Evolutionary conservation across 2,329 filamentous ascomycete species (phyloP), one percentile per base, ranked within the genome.

Genomic region (Aureobasidium sp.): DNA sequence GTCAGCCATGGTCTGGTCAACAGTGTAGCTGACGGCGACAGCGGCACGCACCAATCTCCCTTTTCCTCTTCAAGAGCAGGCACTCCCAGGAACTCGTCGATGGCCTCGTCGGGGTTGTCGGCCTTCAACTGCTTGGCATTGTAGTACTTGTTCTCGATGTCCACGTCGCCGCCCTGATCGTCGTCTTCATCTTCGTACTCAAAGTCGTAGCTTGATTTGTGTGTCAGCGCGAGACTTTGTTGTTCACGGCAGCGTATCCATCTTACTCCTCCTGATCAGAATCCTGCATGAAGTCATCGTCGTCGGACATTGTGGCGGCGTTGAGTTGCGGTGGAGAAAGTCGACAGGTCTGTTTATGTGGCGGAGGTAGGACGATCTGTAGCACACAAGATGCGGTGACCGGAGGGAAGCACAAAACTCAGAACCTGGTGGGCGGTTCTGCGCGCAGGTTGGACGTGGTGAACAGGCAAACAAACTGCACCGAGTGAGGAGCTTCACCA

Each of bases 91-190:
- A 98, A 98, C 68, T 97, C 91, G 30, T 84, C 82, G 53, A 98
- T 86, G 2, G 93, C 93, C 61, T 89, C 89, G 64, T 93, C 82
- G 0, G 91, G 90, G 55, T 90, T 89, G 58, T 85, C 84, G 38
- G 78, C 77, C 75, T 97, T 98, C 67, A 95, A 84, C 73, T 97
- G 91, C 73, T 98, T 98, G 38, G 93, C 93, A 71, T 96, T 97
- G 79, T 97, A 98, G 76, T 98, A 98, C 74, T 95, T 96, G 76
- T 98, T 98, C 70, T 98, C 93, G 68, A 97, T 94, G 61, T 91
- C 90, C 63, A 96, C 87, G 68, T 96, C 89, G 55, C 85, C 90
- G 27, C 80, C 83, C 55, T 95, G 85, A 38, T 94, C 88, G 44
- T 93, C 90, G 54, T 95, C 89, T 60, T 90, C 89, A 62, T 90